A percentile compares a stretch with the other conserved stretches of the same genome.
Evolutionary conservation across 148 eudicot species (phyloP).

Genomic region (Cornus suecica): DNA sequence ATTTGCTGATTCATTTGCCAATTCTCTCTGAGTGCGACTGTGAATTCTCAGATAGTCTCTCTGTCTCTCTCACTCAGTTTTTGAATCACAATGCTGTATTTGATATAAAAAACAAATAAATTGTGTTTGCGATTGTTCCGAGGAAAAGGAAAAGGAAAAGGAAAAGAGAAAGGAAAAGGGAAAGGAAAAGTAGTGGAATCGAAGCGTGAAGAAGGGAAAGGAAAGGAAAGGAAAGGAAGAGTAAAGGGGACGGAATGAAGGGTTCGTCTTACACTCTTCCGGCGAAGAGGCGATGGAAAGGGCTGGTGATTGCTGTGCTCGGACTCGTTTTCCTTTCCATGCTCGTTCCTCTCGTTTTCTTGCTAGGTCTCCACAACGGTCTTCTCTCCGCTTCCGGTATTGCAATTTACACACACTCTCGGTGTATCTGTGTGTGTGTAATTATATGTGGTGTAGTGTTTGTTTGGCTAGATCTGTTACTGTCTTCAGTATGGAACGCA

Average conservation of each 20-base stretch:
- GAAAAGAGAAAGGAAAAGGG: not conserved
- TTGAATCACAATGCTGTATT: too few species aligned
- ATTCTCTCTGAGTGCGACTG: too few species aligned
- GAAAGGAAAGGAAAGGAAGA: not conserved
- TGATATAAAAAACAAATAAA: too few species aligned
- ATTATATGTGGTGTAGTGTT: not conserved
- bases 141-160: not conserved
- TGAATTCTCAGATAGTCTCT: not conserved
- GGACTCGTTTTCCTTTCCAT: conserved; percentile 90
- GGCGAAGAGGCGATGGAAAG: conserved; percentile 76
- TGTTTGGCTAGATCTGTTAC: not conserved
- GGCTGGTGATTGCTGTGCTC: conserved; percentile 70
- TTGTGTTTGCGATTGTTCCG: not conserved
- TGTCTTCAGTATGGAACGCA: not conserved
- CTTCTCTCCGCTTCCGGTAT: conserved; percentile 59
- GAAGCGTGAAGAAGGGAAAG: not conserved
- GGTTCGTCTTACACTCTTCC: conserved; percentile 32
- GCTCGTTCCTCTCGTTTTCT: conserved; percentile 88
- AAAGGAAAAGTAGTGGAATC: not conserved
- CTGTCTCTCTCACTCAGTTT: too few species aligned
- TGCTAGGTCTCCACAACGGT: conserved; percentile 80
- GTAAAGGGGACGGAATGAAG: conserved; percentile 27
- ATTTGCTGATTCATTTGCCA: too few species aligned
- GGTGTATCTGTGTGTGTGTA: not conserved
- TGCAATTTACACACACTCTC: not conserved